Percentiles rank a stretch among this genome's conserved stretches.
Conservation (phyloP, 768 basidiomycete genomes). For the Dacryopinax primogenitus region DNA sequence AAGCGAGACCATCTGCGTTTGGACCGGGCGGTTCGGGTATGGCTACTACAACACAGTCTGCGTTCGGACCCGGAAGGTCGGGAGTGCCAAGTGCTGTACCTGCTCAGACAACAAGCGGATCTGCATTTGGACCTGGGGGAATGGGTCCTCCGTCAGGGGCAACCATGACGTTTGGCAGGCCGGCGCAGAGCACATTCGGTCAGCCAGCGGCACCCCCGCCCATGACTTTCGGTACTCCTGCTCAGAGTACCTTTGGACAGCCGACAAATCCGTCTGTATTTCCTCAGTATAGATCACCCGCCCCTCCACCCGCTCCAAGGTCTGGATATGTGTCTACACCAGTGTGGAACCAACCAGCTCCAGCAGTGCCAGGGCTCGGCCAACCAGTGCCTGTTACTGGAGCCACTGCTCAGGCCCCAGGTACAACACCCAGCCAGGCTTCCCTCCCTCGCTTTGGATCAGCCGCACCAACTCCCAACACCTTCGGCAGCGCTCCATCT, state of each 20-base stretch:
- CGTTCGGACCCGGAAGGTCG: not conserved
- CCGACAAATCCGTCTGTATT: not conserved
- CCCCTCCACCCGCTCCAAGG: too few species aligned
- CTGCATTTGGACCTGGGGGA: not conserved
- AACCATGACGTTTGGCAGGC: constrained; percentile 2
- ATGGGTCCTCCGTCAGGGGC: not conserved
- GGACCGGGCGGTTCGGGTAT: not conserved
- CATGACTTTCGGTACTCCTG: not conserved
- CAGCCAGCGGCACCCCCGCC: not conserved
- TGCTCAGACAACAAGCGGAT: not conserved
- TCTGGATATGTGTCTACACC: too few species aligned
- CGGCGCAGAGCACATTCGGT: constrained; percentile 1
- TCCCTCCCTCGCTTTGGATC: too few species aligned
- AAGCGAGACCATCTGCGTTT: not conserved
- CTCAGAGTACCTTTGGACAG: not conserved
- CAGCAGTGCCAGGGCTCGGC: not conserved
- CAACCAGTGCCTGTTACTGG: too few species aligned
- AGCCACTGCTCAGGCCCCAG: too few species aligned
- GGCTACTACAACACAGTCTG: not conserved
- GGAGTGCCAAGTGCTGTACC: not conserved
- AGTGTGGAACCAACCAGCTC: not conserved
- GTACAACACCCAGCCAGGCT: too few species aligned
- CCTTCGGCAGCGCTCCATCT: not conserved
- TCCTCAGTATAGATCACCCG: too few species aligned
- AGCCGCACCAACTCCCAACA: not conserved